Base-by-base conservation (phyloP, 2,329 filamentous ascomycete species). In the Fusarium torulosum region DNA sequence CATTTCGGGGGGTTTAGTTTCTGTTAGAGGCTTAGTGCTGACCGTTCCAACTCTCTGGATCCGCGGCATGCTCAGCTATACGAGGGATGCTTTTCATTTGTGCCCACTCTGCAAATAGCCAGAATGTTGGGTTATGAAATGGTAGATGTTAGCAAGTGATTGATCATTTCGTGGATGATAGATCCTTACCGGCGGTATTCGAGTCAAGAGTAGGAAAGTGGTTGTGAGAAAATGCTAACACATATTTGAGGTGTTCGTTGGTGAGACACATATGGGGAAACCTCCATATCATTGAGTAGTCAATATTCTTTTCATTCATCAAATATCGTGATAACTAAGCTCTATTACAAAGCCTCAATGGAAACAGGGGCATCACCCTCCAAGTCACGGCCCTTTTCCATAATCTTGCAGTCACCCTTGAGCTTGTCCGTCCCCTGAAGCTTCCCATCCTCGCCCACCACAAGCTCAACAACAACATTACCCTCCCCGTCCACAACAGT, bases 401-500 rank as follows among this genome's bases (percentile, higher is more conserved):
- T 37, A 19, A 76, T 41, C 55, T 71, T 72, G 45, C 69, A 61
- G 9, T 75, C 62, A 13, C 84, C 84, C 61, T 77, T 79, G 25
- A 85, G 74, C 13, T 77, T 59, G 4, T 78, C 75, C 19, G 74
- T 76, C 7, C 80, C 79, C 38, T 76, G 75, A 21, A 85, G 59
- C 66, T 81, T 75, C 0, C 80, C 80, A 60, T 81, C 74, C 2
- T 72, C 64, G 8, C 74, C 79, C 11, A 84, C 74, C 47, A 75
- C 76, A 53, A 86, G 71, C 19, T 74, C 72, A 2, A 80, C 83
- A n/a, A 82, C 44, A 7, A 65, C 66, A 19, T 77, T 78, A 2
- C 84, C 83, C 4, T 82, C 76, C 3, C 71, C 77, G 63, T 83
- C 79, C 2, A 85, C 77, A 5, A 86, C 55, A 2, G 75, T 75